Evolutionary conservation across 257 asterid genomes (phyloP).

Genomic region (Handroanthus guayacan): DNA sequence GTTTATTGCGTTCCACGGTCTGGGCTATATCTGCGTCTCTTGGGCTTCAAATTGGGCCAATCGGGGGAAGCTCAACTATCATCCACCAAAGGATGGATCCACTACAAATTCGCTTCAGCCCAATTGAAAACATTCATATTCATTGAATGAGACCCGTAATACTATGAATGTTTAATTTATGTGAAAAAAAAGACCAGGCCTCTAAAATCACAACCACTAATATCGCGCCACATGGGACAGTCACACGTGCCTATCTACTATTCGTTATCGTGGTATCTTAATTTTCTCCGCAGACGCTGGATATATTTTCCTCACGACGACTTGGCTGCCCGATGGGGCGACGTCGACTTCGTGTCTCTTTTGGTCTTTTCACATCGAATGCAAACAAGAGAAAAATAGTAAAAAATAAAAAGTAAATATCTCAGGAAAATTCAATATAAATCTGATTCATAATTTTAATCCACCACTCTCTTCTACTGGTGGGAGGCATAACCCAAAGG

Average conservation of each 20-base stretch:
- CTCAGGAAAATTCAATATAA: conserved; percentile 10
- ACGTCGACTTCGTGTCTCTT: background rate
- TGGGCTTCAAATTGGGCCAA: background rate
- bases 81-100: background rate
- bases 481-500: conserved; percentile 44
- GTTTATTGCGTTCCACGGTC: no score
- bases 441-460: conserved; percentile 35
- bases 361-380: conserved; percentile 18
- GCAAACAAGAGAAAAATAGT: background rate
- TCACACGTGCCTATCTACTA: background rate
- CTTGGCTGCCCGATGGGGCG: background rate
- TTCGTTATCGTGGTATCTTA: background rate
- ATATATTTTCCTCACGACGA: background rate
- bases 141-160: no score
- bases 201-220: background rate
- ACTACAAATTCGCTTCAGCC: background rate
- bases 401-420: background rate
- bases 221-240: background rate
- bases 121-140: background rate
- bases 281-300: background rate
- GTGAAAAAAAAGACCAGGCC: background rate
- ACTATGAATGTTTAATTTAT: no score
- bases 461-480: conserved; percentile 40
- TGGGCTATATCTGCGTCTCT: no score
- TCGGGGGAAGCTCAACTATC: background rate